Percentiles rank a stretch among this genome's conserved stretches.
phyloP scores from a whole-genome alignment of 495 filamentous ascomycete species.

The Penicillium bialowiezense region DNA sequence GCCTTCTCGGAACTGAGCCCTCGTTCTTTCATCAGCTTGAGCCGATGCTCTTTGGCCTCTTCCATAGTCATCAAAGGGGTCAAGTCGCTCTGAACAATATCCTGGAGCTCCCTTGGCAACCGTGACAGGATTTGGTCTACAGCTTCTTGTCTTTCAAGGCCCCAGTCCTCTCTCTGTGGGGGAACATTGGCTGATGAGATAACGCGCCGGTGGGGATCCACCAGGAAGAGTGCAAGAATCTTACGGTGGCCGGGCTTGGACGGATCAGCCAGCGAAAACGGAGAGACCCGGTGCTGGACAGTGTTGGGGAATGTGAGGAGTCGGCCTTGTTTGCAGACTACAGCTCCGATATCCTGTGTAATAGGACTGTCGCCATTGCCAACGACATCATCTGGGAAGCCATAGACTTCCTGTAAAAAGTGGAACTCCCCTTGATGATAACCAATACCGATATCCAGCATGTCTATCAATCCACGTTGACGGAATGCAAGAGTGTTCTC shows the following conservation, averaged over 20 bases:
- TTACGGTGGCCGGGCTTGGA: conserved; percentile 54
- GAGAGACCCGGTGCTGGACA: conserved; percentile 51
- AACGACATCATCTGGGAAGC: conserved; percentile 6
- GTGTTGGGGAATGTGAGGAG: conserved; percentile 34
- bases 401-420: conserved; percentile 33
- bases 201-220: conserved; percentile 52
- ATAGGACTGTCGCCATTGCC: not conserved
- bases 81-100: conserved; percentile 19
- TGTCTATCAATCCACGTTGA: conserved; percentile 20
- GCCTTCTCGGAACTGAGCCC: conserved; percentile 9
- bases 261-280: conserved; percentile 48
- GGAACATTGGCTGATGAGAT: conserved; percentile 57
- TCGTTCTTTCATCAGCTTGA: conserved; percentile 51
- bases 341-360: conserved; percentile 36
- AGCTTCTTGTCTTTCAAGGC: conserved; percentile 5
- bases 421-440: conserved; percentile 23
- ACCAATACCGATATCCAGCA: conserved; percentile 16
- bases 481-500: conserved; percentile 53
- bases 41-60: conserved; percentile 43
- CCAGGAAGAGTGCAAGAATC: conserved; percentile 56
- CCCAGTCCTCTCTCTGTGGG: conserved; percentile 48
- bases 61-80: conserved; percentile 37
- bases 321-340: conserved; percentile 28
- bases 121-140: not conserved
- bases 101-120: conserved; percentile 10